Evolutionary conservation across 108 stramenopile species (phyloP), one percentile per base, ranked within the genome.

Genomic region (Nannochloropsis granulata): DNA sequence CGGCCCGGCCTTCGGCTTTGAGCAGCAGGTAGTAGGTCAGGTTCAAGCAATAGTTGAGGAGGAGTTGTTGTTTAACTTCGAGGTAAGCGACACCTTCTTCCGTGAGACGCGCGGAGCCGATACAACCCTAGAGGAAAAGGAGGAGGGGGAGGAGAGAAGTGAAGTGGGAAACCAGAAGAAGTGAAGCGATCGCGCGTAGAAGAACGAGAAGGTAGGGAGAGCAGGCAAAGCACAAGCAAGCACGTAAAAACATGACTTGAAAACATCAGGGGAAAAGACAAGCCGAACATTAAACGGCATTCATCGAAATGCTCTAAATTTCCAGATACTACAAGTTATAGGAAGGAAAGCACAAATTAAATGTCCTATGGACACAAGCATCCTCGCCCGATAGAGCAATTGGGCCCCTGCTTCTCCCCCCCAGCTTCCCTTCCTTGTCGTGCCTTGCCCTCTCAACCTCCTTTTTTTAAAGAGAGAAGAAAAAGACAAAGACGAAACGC

Each of bases 11-110:
- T 78, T 86, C 85, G 0, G 89, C 90, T 89, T 91, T 91, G 42
- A 91, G 90, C 44, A 87, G 44, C 44, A 91, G 89, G 89, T 91
- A 91, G 82, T 89, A 91, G 44, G 87, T 86, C n/a, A 88, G 44
- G 82, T 91, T 90, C 19, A 88, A 46, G 56, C 88, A 89, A 84
- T 89, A 91, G 23, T 89, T 80, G 84, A 90, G 85, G 81, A 91
- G 90, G 23, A 90, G 81, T 87, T 90, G 88, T 84, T 91, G 90
- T 43, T 89, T 89, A 13, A 44, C 85, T 34, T 89, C 88, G 14
- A 89, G 83, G 25, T 89, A 89, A 24, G 24, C 26, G 26, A 86
- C 83, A 25, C 84, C 45, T 23, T 89, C 84, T 24, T 89, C 88
- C 13, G 42, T 79, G 13, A 85, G 84, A 23, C 71, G 23, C 82